Base-by-base conservation (phyloP, 2,329 filamentous ascomycete species). In the Aspergillus alliaceus region DNA sequence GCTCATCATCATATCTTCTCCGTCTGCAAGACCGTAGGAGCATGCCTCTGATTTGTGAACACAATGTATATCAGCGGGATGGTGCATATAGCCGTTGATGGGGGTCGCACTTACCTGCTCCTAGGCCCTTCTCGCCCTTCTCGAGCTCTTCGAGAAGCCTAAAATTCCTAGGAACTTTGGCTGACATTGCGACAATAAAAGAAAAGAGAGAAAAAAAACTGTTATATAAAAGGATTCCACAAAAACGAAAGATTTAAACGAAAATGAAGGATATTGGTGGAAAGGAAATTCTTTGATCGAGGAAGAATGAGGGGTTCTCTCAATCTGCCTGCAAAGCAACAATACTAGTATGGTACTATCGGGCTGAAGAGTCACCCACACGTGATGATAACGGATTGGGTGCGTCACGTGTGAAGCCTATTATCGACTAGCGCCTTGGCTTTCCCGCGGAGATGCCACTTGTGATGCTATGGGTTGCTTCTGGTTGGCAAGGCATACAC, bases 101-200 rank as follows among this genome's bases (percentile, higher is more conserved):
- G 47, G 40, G 14, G 31, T 50, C 46, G 58, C 56, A 66, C 66
- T 58, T 57, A 77, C 91, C 91, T 75, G 93, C 92, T 71, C 95
- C 93, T 62, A 95, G 84, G 60, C 95, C 95, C 79, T 99, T 99
- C 82, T 99, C 95, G 71, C 95, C 95, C 82, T 98, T 98, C 82
- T 99, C 95, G 20, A 99, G 84, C 86, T 99, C 95, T 77, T 97
- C 95, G 56, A 99, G 84, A 65, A 99, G 86, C 72, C 93, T 89
- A 76, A 99, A 99, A 81, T 98, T 98, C 75, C 95, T 86, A 60
- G 95, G 95, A 57, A 99, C 86, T 77, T 96, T 91, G 58, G 90
- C 87, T 56, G 80, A 75, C 84, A 87, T 87, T 51, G 25, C 68
- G 57, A n/a, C 20, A 15, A 22, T 31, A 35, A 31, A 40, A 15